A percentile compares a stretch with the other conserved stretches of the same genome.
These are phyloP conservation scores for Passalora sequoiae DNA, from an alignment of 2,329 filamentous ascomycete species.

Conservation along the genomic window DNA sequence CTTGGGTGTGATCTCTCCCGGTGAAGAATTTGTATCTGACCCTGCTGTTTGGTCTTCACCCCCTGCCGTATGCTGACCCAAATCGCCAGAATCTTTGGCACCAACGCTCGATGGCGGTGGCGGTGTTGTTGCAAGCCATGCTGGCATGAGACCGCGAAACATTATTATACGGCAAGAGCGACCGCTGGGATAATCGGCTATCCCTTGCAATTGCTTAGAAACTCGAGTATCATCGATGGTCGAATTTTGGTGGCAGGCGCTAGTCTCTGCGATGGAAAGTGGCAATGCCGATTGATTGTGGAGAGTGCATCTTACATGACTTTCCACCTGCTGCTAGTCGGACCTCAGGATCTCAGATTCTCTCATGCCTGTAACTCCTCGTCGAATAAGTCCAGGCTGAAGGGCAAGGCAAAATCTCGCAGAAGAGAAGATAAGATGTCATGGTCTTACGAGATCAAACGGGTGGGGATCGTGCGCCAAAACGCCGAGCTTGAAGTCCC, in stretches of 20 bases:
- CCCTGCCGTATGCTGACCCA: neutral
- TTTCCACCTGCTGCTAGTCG: neutral
- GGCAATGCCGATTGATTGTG: neutral
- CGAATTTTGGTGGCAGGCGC: conserved; percentile 10
- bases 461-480: too few relatives aligned
- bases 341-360: too few relatives aligned
- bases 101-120: too few relatives aligned
- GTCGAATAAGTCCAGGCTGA: too few relatives aligned
- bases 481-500: too few relatives aligned
- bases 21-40: neutral
- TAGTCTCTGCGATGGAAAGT: conserved; percentile 1
- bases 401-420: too few relatives aligned
- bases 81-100: neutral
- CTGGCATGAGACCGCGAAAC: conserved; percentile 31
- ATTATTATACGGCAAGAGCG: conserved; percentile 22
- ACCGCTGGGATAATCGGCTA: conserved; percentile 35
- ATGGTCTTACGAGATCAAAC: too few relatives aligned
- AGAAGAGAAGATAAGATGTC: too few relatives aligned
- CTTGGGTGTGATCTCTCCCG: conserved; percentile 32
- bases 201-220: conserved; percentile 34
- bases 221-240: conserved; percentile 12
- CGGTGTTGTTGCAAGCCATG: conserved; percentile 28
- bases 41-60: neutral
- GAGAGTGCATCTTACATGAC: conserved; percentile 2
- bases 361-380: too few relatives aligned